A percentile compares a stretch with the other conserved stretches of the same genome.
Conservation (phyloP, 768 basidiomycete species). For the Asterophora lycoperdoides region DNA sequence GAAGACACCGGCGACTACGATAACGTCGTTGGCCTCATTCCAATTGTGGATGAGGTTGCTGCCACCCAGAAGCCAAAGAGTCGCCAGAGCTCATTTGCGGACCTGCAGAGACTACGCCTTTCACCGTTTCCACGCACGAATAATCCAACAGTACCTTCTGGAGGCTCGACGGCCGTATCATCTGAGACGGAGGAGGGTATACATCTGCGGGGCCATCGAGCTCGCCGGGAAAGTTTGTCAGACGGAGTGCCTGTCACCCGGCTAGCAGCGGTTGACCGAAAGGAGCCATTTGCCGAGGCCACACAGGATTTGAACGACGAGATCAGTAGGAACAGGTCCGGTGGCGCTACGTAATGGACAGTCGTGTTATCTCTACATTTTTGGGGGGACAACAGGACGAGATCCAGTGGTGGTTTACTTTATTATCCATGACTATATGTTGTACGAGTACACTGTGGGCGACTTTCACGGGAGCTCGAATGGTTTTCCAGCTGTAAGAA, state of each 20-base stretch:
- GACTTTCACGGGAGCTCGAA: slow-evolving; percentile 3
- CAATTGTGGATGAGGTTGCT: slow-evolving; percentile 42
- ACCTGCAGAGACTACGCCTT: slow-evolving; percentile 65
- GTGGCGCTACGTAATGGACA: slow-evolving; percentile 15
- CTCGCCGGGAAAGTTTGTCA: slow-evolving; percentile 59
- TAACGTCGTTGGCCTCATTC: slow-evolving; percentile 70
- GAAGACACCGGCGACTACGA: slow-evolving; percentile 92
- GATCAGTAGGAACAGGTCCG: slow-evolving; percentile 35
- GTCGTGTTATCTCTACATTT: too few relatives aligned
- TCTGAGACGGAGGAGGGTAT: slow-evolving; percentile 34
- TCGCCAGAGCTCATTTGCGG: slow-evolving; percentile 74
- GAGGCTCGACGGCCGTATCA: slow-evolving; percentile 11
- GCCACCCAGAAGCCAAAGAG: slow-evolving; percentile 46
- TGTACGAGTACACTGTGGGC: background rate
- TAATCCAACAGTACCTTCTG: background rate
- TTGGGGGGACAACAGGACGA: background rate
- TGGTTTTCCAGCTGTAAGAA: slow-evolving; percentile 57
- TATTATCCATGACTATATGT: background rate
- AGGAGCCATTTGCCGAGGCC: slow-evolving; percentile 56
- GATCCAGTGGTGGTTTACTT: background rate
- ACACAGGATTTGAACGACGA: slow-evolving; percentile 70
- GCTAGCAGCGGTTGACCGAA: slow-evolving; percentile 54
- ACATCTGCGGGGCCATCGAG: slow-evolving; percentile 46
- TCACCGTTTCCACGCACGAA: slow-evolving; percentile 12
- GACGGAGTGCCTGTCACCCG: slow-evolving; percentile 60